Percentiles rank a stretch among this genome's conserved stretches.
These are phyloP conservation scores for Cochlearia excelsa DNA, from an alignment of 345 rosid genomes.

Conservation along the genomic window DNA sequence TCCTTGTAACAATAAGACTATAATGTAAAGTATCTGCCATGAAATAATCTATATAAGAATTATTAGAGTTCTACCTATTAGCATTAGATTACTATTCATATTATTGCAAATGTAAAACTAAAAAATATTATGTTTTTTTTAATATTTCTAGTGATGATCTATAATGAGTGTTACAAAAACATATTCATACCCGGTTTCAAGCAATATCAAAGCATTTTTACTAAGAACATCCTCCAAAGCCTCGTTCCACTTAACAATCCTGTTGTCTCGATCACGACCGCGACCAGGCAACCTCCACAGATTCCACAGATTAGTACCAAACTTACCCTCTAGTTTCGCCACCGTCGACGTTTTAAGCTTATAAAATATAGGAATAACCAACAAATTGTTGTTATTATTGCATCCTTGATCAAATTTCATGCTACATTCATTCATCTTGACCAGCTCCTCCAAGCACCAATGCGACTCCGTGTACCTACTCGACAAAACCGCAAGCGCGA, in stretches of 20 bases:
- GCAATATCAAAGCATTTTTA: neutral
- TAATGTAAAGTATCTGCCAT: too few relatives aligned
- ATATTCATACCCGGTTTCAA: neutral
- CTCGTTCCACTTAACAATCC: conserved; percentile 13
- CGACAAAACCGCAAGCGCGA: conserved; percentile 22
- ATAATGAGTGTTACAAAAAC: neutral
- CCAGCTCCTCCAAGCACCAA: conserved; percentile 16
- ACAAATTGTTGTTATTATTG: too few relatives aligned
- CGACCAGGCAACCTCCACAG: neutral
- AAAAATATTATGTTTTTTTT: too few relatives aligned
- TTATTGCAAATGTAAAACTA: neutral
- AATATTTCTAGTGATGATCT: too few relatives aligned
- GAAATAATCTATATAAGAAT: too few relatives aligned
- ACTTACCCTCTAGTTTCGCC: neutral
- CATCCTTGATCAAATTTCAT: neutral
- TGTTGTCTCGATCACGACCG: conserved; percentile 2
- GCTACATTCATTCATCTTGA: conserved; percentile 18
- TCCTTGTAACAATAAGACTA: too few relatives aligned
- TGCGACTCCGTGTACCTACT: conserved; percentile 12
- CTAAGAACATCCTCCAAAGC: neutral
- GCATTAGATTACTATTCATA: too few relatives aligned
- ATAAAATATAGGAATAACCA: conserved; percentile 12
- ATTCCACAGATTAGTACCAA: conserved; percentile 12
- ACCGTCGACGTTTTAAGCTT: neutral
- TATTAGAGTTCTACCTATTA: too few relatives aligned